phyloP scores from a whole-genome alignment of 2,329 filamentous ascomycete genomes.

The Fusarium sp. region DNA sequence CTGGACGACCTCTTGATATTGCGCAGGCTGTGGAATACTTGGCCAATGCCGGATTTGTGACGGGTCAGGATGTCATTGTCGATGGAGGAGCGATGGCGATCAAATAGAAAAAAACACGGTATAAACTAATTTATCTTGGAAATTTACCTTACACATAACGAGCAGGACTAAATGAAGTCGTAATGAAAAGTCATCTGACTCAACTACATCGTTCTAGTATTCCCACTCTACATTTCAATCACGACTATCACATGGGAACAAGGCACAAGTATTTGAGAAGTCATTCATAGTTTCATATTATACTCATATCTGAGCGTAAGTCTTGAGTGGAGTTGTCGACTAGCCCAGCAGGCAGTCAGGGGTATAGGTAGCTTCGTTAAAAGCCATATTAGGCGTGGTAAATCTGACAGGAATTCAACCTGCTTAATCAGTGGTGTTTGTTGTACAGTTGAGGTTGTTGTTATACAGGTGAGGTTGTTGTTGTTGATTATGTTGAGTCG shows the following conservation, averaged over 20 bases:
- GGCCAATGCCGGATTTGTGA: conserved; percentile 27
- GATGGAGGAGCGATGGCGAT: conserved; percentile 24
- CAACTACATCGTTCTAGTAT: neutral
- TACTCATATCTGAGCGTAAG: conserved; percentile 25
- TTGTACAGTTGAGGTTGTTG: conserved; percentile 11
- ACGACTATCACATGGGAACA: neutral
- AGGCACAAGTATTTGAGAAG: neutral
- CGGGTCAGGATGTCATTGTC: conserved; percentile 13
- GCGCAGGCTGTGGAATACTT: conserved; percentile 21
- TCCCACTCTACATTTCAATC: neutral
- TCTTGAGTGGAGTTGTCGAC: conserved; percentile 28
- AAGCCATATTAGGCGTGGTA: conserved; percentile 25
- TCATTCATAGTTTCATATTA: conserved; percentile 31
- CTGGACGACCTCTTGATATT: conserved; percentile 23
- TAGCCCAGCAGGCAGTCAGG: conserved; percentile 8
- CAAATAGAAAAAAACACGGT: conserved; percentile 1
- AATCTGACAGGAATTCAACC: conserved; percentile 2
- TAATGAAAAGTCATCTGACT: too few species aligned
- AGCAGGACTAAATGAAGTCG: neutral
- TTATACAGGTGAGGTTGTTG: neutral
- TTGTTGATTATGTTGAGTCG: neutral
- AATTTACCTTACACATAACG: rapidly evolving
- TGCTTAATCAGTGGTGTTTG: conserved; percentile 2
- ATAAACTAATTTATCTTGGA: neutral
- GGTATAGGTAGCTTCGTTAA: conserved; percentile 29